phyloP scores from a whole-genome alignment of 192 early-diverging fungal genomes.

The Polychytrium aggregatum region DNA sequence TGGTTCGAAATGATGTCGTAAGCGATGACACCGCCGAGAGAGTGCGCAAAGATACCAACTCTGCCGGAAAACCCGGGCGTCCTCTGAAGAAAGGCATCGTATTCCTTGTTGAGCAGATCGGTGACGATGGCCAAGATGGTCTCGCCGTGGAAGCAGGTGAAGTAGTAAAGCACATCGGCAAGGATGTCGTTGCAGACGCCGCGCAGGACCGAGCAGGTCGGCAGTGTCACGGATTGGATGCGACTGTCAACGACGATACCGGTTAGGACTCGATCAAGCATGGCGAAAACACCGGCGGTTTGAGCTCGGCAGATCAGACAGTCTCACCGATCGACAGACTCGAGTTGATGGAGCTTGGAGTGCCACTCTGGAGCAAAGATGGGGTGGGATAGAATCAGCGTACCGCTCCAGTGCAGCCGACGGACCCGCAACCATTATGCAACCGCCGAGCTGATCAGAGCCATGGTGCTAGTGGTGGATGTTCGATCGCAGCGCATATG shows the following conservation, averaged over 20 bases:
- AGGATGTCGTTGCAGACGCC: constrained; percentile 37
- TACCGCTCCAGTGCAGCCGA: no score
- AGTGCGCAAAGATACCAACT: constrained; percentile 28
- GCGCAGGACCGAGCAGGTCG: constrained; percentile 29
- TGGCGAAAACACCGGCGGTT: background rate
- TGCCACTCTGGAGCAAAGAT: constrained; percentile 19
- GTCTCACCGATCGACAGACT: constrained; percentile 19
- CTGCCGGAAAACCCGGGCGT: constrained; percentile 27
- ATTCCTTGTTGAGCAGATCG: constrained; percentile 19
- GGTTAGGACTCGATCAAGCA: background rate
- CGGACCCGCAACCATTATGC: no score
- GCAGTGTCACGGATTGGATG: constrained; percentile 30
- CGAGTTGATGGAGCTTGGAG: constrained; percentile 19
- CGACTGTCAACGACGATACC: constrained; percentile 2
- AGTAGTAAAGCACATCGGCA: constrained; percentile 37
- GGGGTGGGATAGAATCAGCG: no score
- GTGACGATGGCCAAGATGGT: constrained; percentile 19
- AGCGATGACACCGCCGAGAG: constrained; percentile 30
- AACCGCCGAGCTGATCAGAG: no score
- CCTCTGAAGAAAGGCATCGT: constrained; percentile 13
- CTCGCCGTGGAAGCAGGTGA: constrained; percentile 29
- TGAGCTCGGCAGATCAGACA: no score
- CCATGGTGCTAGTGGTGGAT: no score
- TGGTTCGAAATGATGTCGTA: constrained; percentile 35
- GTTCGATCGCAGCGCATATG: no score